Conservation (phyloP, 805 yeast genomes). For the Barnettozyma salicaria region DNA sequence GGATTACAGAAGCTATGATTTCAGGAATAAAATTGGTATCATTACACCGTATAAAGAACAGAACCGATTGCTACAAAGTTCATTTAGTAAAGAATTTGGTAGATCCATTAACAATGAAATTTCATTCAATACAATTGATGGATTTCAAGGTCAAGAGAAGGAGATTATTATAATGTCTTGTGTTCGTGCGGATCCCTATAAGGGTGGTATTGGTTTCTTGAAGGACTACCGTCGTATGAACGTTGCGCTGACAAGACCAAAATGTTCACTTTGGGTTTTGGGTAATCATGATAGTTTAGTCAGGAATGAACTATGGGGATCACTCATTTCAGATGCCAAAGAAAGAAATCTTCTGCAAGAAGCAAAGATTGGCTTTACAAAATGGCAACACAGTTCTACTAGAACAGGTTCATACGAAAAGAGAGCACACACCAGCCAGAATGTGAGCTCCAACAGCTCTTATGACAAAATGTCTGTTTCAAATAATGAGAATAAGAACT, state of each 20-base stretch:
- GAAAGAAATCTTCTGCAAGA: conserved; percentile 31
- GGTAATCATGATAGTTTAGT: conserved; percentile 69
- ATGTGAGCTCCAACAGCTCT: not conserved
- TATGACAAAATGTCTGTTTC: too few species aligned
- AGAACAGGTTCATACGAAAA: too few species aligned
- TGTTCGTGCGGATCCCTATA: conserved; percentile 75
- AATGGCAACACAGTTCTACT: too few species aligned
- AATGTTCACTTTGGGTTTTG: conserved; percentile 84
- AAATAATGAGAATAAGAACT: too few species aligned
- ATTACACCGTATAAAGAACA: conserved; percentile 96
- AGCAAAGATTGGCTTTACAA: conserved; percentile 19
- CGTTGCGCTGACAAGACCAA: conserved; percentile 93
- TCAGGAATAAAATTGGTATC: conserved; percentile 75
- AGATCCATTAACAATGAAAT: conserved; percentile 53
- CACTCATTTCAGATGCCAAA: conserved; percentile 60
- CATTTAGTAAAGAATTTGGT: conserved; percentile 60
- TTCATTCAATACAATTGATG: conserved; percentile 94
- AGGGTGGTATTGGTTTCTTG: conserved; percentile 72
- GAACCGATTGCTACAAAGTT: conserved; percentile 48
- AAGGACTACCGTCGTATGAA: conserved; percentile 93
- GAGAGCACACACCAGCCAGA: too few species aligned
- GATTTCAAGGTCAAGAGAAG: conserved; percentile 97
- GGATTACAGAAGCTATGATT: conserved; percentile 41
- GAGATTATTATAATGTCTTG: conserved; percentile 91
- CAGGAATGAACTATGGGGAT: conserved; percentile 66